phyloP scores from a whole-genome alignment of 495 filamentous ascomycete species.

The Penicillium herquei region DNA sequence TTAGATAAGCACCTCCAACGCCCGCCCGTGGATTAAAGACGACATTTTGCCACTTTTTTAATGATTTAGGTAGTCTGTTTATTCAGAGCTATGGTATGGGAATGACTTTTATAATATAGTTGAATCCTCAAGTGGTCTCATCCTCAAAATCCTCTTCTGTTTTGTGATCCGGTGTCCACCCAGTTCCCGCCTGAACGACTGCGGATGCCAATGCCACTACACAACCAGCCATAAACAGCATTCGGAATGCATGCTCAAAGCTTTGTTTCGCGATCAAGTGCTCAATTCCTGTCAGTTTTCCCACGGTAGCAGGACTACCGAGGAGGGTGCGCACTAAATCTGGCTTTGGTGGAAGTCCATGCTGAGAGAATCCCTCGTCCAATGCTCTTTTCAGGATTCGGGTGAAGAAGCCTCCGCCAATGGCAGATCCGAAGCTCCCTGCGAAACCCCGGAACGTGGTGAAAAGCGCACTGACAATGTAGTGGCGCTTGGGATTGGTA shows the following conservation, averaged over 20 bases:
- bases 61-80: too few relatives aligned
- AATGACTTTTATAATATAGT: too few relatives aligned
- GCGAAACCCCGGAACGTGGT: slow-evolving; percentile 74
- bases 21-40: too few relatives aligned
- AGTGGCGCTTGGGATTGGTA: slow-evolving; percentile 59
- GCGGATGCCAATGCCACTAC: slow-evolving; percentile 54
- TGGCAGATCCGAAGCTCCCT: slow-evolving; percentile 70
- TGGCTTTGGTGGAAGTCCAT: slow-evolving; percentile 42
- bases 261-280: slow-evolving; percentile 58
- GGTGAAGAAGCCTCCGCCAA: slow-evolving; percentile 72
- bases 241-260: slow-evolving; percentile 58
- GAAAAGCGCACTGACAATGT: slow-evolving; percentile 66
- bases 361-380: slow-evolving; percentile 55
- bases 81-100: too few relatives aligned
- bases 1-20: not conserved
- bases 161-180: slow-evolving; percentile 48
- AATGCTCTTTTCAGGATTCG: slow-evolving; percentile 57
- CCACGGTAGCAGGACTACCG: slow-evolving; percentile 66
- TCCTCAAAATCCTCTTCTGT: not conserved
- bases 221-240: slow-evolving; percentile 57
- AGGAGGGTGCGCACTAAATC: slow-evolving; percentile 62
- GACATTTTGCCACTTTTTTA: too few relatives aligned
- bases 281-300: slow-evolving; percentile 50
- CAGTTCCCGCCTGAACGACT: slow-evolving; percentile 64
- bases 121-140: not conserved